These are phyloP conservation scores for Neurospora africana DNA, from an alignment of 495 filamentous ascomycete species.

Conservation along the genomic window DNA sequence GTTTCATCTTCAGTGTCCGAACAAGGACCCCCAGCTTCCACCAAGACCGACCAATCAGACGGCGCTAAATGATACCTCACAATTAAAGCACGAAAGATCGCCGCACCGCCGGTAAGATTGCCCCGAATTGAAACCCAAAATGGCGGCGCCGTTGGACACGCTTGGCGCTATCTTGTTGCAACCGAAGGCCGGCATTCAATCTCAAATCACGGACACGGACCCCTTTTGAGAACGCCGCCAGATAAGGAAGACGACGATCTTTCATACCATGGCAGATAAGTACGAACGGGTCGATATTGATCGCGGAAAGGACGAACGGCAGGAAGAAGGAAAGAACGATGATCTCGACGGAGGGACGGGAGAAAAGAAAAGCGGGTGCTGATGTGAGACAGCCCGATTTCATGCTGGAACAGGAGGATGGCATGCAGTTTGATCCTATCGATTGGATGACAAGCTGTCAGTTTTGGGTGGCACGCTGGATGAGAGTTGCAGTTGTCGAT, in stretches of 20 bases:
- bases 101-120: neutral
- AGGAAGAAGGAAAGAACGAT: neutral
- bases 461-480: neutral
- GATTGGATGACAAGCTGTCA: neutral
- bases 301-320: neutral
- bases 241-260: neutral
- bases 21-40: neutral
- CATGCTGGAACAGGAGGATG: neutral
- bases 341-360: neutral
- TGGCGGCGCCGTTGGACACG: neutral
- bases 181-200: neutral
- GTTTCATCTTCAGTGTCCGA: neutral
- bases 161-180: neutral
- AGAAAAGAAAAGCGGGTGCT: neutral
- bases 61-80: neutral
- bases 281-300: neutral
- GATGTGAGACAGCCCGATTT: neutral
- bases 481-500: neutral
- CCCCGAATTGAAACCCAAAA: neutral
- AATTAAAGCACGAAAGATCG: neutral
- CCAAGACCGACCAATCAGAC: neutral
- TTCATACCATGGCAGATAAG: too few relatives aligned
- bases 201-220: neutral
- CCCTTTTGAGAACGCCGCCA: neutral
- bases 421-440: neutral